Evolutionary conservation across 768 basidiomycete species (phyloP), one percentile per base, ranked within the genome.

Genomic region (Mycena venus): DNA sequence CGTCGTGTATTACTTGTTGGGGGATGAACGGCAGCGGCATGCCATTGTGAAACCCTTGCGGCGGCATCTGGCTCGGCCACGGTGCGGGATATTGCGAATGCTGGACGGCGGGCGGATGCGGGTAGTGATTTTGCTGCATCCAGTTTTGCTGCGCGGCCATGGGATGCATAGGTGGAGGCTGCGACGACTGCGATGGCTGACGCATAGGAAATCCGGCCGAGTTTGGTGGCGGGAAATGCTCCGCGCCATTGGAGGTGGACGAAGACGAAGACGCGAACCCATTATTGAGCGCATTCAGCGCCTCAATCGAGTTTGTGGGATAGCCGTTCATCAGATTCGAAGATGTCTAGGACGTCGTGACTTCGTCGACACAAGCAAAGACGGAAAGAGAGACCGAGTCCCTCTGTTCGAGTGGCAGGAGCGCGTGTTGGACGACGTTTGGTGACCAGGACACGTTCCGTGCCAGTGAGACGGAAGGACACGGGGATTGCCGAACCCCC

Each of bases 1-100:
- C 88, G 72, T 92, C 91, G 71, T 91, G 91, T 49, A 91, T 81
- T 31, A 92, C 79, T 76, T 92, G 90, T 60, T 86, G 87, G 8
- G 89, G 86, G 36, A 92, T 73, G 68, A 87, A 84, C 3, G 62
- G 78, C 27, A 72, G 73, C 44, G 70, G 44, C 60, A 62, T 38
- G 79, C 56, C 79, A 67, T 74, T 77, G 38, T 60, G 77, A 64
- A 71, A 79, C 27, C 10, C 78, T 42, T 79, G 79, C n/a, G 74
- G 70, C 8, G 59, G 84, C 72, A 85, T 75, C 67, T 85, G 84
- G 73, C 82, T 84, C 31, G 79, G 32, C 84, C 84, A 86, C 8
- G 77, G 40, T 34, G 79, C 77, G 53, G 82, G 83, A 62, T 83
- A 70, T 58, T 74, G 73, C 82, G 74, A 82, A 83, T 81, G 80